Conservation (phyloP, 306 rosid species). For the Pyrus pyrifolia region DNA sequence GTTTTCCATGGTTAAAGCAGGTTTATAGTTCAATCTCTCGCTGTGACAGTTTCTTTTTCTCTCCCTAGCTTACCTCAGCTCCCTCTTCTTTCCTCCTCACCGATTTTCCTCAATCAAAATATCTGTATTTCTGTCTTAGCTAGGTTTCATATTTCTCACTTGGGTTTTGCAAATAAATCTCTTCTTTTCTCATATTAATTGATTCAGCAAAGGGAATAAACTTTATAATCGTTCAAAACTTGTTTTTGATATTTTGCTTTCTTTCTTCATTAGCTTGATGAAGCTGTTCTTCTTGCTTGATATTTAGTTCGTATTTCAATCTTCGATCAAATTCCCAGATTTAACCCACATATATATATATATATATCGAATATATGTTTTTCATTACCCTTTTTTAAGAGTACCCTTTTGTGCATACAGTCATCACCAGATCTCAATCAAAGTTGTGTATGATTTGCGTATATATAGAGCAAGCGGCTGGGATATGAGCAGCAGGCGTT, state of each 20-base stretch:
- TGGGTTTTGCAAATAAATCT: slow-evolving; percentile 16
- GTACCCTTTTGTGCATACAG: neutral
- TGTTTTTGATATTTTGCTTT: neutral
- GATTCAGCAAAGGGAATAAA: neutral
- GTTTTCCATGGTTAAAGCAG: slow-evolving; percentile 56
- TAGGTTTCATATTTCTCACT: slow-evolving; percentile 28
- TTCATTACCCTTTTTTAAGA: neutral
- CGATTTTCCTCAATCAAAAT: neutral
- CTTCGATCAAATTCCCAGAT: neutral
- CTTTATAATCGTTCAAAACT: neutral
- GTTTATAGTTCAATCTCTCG: slow-evolving; percentile 49
- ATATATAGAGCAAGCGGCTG: slow-evolving; percentile 9
- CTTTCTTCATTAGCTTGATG: slow-evolving; percentile 2
- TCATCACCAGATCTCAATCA: neutral
- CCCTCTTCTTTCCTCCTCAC: neutral
- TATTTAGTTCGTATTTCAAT: neutral
- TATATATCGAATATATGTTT: neutral
- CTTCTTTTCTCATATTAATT: neutral
- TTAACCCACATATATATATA: neutral
- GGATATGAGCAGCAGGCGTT: slow-evolving; percentile 16
- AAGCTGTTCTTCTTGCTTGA: neutral
- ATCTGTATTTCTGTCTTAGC: neutral
- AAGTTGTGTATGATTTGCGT: neutral
- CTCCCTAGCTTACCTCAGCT: neutral
- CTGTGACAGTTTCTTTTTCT: slow-evolving; percentile 28